A percentile compares a stretch with the other conserved stretches of the same genome.
phyloP scores from a whole-genome alignment of 768 basidiomycete species.

The Russula olivacea region DNA sequence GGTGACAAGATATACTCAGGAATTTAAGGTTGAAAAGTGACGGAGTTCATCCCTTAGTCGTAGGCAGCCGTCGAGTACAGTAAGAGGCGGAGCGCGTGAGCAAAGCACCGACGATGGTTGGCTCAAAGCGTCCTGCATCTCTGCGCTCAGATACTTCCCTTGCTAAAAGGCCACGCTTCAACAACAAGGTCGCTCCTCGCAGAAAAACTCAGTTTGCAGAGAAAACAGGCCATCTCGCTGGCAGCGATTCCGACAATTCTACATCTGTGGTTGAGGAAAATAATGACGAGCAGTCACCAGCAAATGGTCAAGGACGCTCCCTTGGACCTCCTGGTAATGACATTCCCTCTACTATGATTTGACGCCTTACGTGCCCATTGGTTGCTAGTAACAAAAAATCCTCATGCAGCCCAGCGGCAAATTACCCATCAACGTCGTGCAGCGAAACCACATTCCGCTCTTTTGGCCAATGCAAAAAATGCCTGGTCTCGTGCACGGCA shows the following conservation, averaged over 20 bases:
- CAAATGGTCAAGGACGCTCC: neutral
- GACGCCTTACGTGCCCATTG: neutral
- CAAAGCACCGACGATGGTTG: neutral
- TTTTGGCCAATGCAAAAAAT: slow-evolving; percentile 66
- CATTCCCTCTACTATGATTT: too few relatives aligned
- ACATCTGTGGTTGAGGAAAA: slow-evolving; percentile 20
- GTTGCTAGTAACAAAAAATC: slow-evolving; percentile 52
- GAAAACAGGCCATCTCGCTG: neutral
- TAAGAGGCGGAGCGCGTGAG: neutral
- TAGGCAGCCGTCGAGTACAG: neutral
- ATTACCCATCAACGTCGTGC: slow-evolving; percentile 66
- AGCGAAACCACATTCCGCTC: slow-evolving; percentile 67
- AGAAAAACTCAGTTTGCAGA: neutral
- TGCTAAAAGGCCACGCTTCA: slow-evolving; percentile 6
- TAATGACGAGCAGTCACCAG: slow-evolving; percentile 29
- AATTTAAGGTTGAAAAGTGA: neutral
- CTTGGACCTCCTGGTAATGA: neutral
- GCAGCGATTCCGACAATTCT: neutral
- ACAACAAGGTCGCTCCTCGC: neutral
- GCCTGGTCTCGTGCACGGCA: slow-evolving; percentile 73
- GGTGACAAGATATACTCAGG: neutral
- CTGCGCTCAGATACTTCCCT: neutral
- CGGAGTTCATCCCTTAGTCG: neutral
- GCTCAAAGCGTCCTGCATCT: slow-evolving; percentile 11
- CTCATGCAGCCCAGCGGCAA: slow-evolving; percentile 63